These are phyloP conservation scores for Leishmania tropica DNA, from an alignment of 208 protist species.

Conservation along the genomic window DNA sequence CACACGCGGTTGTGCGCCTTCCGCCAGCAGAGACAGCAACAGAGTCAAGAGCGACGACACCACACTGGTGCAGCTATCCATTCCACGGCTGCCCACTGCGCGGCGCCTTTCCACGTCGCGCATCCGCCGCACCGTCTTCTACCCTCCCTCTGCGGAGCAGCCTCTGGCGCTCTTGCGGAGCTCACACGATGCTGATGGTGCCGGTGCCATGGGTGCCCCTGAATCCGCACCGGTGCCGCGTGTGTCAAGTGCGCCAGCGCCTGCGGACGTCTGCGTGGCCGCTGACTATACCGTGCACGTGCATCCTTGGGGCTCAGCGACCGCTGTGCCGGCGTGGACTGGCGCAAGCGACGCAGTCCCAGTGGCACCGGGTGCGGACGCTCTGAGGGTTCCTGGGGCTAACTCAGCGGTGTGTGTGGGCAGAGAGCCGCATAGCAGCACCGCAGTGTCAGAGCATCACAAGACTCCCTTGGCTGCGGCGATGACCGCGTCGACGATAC, in stretches of 20 bases:
- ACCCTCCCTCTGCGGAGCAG: conserved; percentile 22
- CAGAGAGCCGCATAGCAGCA: neutral
- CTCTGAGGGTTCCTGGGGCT: neutral
- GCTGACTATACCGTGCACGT: neutral
- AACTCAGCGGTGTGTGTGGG: too few species aligned
- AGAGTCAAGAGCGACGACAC: neutral
- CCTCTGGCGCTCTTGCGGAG: neutral
- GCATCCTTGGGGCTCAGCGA: neutral
- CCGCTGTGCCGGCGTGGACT: neutral
- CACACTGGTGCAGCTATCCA: neutral
- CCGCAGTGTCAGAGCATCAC: neutral
- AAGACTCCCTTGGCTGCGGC: too few species aligned
- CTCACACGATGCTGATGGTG: neutral
- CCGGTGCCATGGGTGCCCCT: neutral
- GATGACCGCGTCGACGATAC: neutral
- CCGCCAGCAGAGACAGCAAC: neutral
- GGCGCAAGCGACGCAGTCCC: neutral
- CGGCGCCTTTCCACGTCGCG: conserved; percentile 9
- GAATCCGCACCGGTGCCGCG: neutral
- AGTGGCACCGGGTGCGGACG: neutral
- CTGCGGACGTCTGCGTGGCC: neutral
- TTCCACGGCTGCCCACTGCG: neutral
- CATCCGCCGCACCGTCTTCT: conserved; percentile 20
- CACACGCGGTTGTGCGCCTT: neutral
- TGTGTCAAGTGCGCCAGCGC: neutral